A percentile compares a stretch with the other conserved stretches of the same genome.
phyloP scores from a whole-genome alignment of 2,329 filamentous ascomycete species.

The Ophiocordyceps sinensis region DNA sequence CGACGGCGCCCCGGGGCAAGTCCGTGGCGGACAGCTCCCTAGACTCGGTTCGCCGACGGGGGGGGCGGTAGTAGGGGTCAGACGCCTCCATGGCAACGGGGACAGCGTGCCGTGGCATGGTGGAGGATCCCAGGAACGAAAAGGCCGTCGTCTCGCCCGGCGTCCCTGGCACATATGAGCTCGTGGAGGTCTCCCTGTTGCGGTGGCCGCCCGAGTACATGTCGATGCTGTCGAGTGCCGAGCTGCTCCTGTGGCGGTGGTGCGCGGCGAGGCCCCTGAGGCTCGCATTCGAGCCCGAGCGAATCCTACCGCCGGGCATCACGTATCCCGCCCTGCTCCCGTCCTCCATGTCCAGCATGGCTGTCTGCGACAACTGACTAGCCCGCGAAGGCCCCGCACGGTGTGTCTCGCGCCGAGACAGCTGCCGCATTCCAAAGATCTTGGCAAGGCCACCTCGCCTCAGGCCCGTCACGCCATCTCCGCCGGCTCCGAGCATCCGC shows the following conservation, averaged over 20 bases:
- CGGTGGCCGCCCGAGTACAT: conserved; percentile 27
- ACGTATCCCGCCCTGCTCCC: conserved; percentile 47
- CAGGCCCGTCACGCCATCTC: conserved; percentile 54
- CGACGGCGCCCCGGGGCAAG: conserved; percentile 15
- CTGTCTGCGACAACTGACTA: conserved; percentile 70
- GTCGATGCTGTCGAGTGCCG: conserved; percentile 37
- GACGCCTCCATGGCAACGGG: conserved; percentile 35
- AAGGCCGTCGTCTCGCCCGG: conserved; percentile 56
- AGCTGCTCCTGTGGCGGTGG: conserved; percentile 36
- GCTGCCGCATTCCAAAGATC: conserved; percentile 81
- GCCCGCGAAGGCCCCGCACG: conserved; percentile 53
- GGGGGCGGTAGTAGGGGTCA: conserved; percentile 83
- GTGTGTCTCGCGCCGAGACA: conserved; percentile 57
- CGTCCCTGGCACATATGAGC: conserved; percentile 59
- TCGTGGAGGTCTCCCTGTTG: conserved; percentile 39
- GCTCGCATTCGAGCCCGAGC: conserved; percentile 48
- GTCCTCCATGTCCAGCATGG: conserved; percentile 60
- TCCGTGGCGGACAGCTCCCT: conserved; percentile 19
- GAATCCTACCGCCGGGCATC: conserved; percentile 36
- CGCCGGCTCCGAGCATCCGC: conserved; percentile 68
- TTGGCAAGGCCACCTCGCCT: conserved; percentile 74
- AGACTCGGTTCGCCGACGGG: conserved; percentile 54
- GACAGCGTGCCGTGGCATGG: conserved; percentile 30
- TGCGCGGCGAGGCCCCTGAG: conserved; percentile 32
- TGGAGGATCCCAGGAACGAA: conserved; percentile 52